A percentile compares a stretch with the other conserved stretches of the same genome.
Conservation (phyloP, 2,329 filamentous ascomycete species). For the Cordyceps farinosa region DNA sequence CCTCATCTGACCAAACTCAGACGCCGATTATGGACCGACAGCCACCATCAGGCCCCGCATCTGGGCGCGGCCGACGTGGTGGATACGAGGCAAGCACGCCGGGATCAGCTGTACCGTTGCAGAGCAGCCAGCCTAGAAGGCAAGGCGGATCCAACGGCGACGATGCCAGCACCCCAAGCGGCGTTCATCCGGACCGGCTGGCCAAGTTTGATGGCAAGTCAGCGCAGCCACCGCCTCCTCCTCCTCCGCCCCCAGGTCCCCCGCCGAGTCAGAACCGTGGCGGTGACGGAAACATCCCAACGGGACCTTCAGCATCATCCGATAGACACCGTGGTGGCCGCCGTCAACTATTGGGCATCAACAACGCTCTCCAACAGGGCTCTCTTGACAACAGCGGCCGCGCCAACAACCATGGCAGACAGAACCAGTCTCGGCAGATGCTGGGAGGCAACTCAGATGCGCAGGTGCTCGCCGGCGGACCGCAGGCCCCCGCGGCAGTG, state of each 20-base stretch:
- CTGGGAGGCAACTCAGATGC: constrained; percentile 50
- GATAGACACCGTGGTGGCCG: constrained; percentile 42
- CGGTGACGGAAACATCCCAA: constrained; percentile 31
- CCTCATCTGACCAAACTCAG: constrained; percentile 37
- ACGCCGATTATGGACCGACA: constrained; percentile 47
- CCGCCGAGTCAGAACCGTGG: constrained; percentile 25
- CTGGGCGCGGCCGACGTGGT: constrained; percentile 44
- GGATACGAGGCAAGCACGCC: constrained; percentile 39
- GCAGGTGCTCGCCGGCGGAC: constrained; percentile 53
- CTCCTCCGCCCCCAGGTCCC: constrained; percentile 34
- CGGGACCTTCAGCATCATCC: constrained; percentile 34
- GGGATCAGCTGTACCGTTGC: constrained; percentile 30
- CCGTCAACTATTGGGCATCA: constrained; percentile 57
- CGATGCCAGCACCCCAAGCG: constrained; percentile 26
- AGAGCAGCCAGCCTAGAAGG: constrained; percentile 37
- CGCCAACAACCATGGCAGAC: constrained; percentile 20
- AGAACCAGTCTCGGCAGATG: constrained; percentile 38
- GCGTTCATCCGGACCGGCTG: constrained; percentile 50
- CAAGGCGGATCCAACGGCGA: constrained; percentile 33
- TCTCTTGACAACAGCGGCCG: constrained; percentile 36
- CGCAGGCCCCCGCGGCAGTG: constrained; percentile 46
- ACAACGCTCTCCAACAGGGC: constrained; percentile 51
- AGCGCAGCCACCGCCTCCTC: constrained; percentile 25
- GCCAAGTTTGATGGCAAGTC: constrained; percentile 38
- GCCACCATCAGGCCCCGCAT: constrained; percentile 52